phyloP scores from a whole-genome alignment of 106 monocot genomes.

The Narthecium ossifragum region DNA sequence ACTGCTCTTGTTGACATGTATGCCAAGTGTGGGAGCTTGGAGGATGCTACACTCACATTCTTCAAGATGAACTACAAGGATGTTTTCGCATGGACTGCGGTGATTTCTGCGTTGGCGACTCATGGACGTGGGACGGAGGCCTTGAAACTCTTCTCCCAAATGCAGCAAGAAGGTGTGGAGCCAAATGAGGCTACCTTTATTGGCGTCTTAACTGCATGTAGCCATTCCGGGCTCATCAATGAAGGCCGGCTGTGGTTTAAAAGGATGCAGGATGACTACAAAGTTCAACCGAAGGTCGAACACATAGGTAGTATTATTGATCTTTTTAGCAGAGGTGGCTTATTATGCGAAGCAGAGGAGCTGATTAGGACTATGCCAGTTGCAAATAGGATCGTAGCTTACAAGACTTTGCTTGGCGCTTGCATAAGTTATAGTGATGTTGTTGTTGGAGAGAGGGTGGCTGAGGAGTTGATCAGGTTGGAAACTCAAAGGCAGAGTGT shows the following conservation, averaged over 20 bases:
- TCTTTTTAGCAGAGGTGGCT: background rate
- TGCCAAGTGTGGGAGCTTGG: constrained; percentile 54
- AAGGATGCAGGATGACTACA: background rate
- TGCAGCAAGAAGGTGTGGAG: background rate
- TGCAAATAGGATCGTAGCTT: background rate
- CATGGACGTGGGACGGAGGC: background rate
- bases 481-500: background rate
- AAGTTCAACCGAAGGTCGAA: background rate
- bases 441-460: background rate
- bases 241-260: background rate
- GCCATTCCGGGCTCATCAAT: background rate
- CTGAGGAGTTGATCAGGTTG: background rate
- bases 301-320: background rate
- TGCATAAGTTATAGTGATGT: background rate
- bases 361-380: background rate
- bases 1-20: constrained; percentile 47
- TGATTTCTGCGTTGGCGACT: background rate
- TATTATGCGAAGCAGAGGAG: background rate
- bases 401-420: background rate
- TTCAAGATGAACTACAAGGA: background rate
- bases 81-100: background rate
- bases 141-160: background rate
- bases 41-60: background rate
- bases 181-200: background rate
- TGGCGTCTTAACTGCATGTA: background rate